Percentiles rank a stretch among this genome's conserved stretches.
phyloP scores from a whole-genome alignment of 2,329 filamentous ascomycete genomes.

The Moelleriella libera region DNA sequence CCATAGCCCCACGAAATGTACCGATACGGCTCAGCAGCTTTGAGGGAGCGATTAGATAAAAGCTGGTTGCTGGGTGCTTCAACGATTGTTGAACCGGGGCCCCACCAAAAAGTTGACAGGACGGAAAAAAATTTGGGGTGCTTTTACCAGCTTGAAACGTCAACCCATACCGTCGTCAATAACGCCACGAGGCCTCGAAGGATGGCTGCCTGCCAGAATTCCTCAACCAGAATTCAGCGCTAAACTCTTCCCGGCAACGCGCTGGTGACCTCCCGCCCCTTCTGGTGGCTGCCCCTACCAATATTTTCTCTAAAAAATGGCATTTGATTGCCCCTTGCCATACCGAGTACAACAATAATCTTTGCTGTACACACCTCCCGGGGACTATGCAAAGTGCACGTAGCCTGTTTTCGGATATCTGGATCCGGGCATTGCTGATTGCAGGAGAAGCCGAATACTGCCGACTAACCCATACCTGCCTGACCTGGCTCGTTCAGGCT shows the following conservation, averaged over 20 bases:
- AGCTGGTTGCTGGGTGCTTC: conserved; percentile 4
- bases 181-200: neutral
- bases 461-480: too few species aligned
- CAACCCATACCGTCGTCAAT: neutral
- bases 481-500: too few species aligned
- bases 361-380: too few species aligned
- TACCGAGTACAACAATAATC: too few species aligned
- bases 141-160: neutral
- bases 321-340: neutral
- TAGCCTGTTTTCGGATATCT: too few species aligned
- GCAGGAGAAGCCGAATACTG: too few species aligned
- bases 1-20: neutral
- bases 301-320: neutral
- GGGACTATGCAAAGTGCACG: too few species aligned
- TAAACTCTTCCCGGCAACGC: conserved; percentile 6
- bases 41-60: conserved; percentile 5
- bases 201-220: conserved; percentile 2
- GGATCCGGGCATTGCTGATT: too few species aligned
- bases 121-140: conserved; percentile 18
- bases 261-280: neutral
- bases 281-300: neutral
- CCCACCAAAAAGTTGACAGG: conserved; percentile 18
- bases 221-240: conserved; percentile 11
- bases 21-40: neutral
- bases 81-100: conserved; percentile 21